phyloP scores from a whole-genome alignment of 1,284 basidiomycete genomes.

The Ceraceosorus guamensis region DNA sequence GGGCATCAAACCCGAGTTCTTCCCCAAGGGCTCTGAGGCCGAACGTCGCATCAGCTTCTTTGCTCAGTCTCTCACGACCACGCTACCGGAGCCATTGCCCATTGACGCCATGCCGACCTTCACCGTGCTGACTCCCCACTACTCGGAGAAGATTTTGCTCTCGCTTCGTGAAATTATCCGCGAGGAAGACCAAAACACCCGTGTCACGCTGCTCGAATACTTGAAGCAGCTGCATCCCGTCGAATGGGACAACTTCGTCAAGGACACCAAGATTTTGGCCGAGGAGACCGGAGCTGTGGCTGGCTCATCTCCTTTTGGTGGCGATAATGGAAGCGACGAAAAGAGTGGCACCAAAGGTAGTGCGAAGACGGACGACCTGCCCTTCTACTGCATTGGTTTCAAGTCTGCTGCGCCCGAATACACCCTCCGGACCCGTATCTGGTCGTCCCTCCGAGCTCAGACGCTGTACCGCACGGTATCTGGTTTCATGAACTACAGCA shows the following conservation, averaged over 20 bases:
- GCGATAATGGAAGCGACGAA: conserved; percentile 51
- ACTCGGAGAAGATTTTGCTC: conserved; percentile 48
- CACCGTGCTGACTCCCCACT: conserved; percentile 47
- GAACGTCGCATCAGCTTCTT: conserved; percentile 49
- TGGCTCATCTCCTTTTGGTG: conserved; percentile 65
- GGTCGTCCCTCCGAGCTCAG: conserved; percentile 96
- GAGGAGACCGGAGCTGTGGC: conserved; percentile 86
- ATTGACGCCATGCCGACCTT: conserved; percentile 49
- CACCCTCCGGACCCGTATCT: conserved; percentile 95
- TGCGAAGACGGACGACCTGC: conserved; percentile 71
- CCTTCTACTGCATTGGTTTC: conserved; percentile 98
- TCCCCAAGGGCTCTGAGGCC: conserved; percentile 48
- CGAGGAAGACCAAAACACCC: conserved; percentile 49
- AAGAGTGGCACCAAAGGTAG: conserved; percentile 37
- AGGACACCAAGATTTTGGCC: conserved; percentile 97
- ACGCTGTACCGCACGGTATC: conserved; percentile 97
- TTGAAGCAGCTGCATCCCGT: conserved; percentile 95
- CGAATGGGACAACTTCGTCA: conserved; percentile 99
- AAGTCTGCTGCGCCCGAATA: conserved; percentile 97
- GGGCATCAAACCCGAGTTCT: conserved; percentile 47
- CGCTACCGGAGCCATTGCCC: conserved; percentile 45
- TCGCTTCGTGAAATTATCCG: conserved; percentile 48
- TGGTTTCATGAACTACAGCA: conserved; percentile 99
- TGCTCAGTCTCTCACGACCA: conserved; percentile 46
- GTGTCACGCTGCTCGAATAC: conserved; percentile 53